A percentile compares a stretch with the other conserved stretches of the same genome.
Evolutionary conservation across 306 rosid species (phyloP).

Genomic region (Quercus parvula): DNA sequence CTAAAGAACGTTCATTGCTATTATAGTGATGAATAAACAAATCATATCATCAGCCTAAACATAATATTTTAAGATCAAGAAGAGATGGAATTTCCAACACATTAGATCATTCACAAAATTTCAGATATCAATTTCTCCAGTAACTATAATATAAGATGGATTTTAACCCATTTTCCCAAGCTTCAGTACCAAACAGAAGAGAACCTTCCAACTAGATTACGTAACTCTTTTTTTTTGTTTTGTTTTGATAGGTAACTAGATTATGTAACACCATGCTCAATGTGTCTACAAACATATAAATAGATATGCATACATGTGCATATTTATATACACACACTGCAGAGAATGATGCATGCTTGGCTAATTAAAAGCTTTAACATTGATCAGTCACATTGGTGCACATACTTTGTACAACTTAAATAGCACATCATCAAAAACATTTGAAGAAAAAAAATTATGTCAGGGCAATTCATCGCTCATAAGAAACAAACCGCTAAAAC

Average conservation of each 20-base stretch:
- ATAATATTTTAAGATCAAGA: neutral
- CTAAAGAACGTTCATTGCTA: neutral
- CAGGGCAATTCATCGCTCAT: neutral
- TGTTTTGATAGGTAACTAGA: neutral
- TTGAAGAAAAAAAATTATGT: conserved; percentile 4
- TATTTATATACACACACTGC: neutral
- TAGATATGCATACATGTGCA: neutral
- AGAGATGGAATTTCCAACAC: neutral
- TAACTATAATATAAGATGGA: neutral
- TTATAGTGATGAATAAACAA: neutral
- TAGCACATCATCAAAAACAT: conserved; percentile 15
- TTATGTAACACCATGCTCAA: neutral
- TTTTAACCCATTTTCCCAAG: neutral
- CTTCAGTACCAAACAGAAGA: neutral
- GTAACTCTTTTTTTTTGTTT: neutral
- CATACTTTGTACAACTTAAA: neutral
- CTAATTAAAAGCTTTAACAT: neutral
- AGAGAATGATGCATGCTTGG: neutral
- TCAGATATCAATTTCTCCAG: neutral
- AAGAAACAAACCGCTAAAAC: neutral
- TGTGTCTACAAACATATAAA: neutral
- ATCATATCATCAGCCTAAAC: neutral
- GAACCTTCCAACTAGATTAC: neutral
- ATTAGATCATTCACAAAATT: neutral
- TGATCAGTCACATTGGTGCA: neutral